Conservation (phyloP, 176 grass and related monocot species). For the Pontederia crassipes region DNA sequence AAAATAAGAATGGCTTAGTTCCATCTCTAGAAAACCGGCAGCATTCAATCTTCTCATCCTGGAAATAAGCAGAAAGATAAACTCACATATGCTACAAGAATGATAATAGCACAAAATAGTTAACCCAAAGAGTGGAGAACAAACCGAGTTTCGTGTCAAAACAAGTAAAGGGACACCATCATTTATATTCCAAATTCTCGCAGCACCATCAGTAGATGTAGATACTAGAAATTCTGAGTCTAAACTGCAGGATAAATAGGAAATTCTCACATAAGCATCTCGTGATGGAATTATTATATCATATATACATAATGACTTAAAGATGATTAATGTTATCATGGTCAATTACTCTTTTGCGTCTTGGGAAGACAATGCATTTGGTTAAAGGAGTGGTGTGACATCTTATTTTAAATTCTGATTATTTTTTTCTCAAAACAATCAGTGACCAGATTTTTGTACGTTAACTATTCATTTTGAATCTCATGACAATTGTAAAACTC, state of each 20-base stretch:
- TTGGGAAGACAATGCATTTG: no score
- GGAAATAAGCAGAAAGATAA: constrained; percentile 11
- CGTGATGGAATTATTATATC: neutral
- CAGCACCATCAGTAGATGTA: constrained; percentile 83
- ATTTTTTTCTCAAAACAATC: no score
- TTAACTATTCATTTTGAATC: no score
- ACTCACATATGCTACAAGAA: neutral
- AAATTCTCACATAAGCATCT: constrained; percentile 9
- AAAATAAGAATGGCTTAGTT: constrained; percentile 91
- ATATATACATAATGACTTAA: neutral
- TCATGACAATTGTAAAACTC: neutral
- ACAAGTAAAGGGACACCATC: constrained; percentile 64
- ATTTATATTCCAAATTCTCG: constrained; percentile 94
- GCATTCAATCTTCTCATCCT: constrained; percentile 92
- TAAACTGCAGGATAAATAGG: constrained; percentile 53
- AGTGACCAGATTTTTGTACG: no score
- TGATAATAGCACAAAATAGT: constrained; percentile 1
- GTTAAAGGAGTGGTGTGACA: no score
- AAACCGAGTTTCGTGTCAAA: constrained; percentile 64
- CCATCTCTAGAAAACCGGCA: constrained; percentile 97
- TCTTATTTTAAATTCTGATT: no score
- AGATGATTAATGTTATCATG: neutral
- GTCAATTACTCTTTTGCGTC: no score
- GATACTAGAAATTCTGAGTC: constrained; percentile 97
- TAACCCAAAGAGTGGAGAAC: neutral